Evolutionary conservation across 768 basidiomycete genomes (phyloP), one percentile per base, ranked within the genome.

Genomic region (Lactifluus subvellereus): DNA sequence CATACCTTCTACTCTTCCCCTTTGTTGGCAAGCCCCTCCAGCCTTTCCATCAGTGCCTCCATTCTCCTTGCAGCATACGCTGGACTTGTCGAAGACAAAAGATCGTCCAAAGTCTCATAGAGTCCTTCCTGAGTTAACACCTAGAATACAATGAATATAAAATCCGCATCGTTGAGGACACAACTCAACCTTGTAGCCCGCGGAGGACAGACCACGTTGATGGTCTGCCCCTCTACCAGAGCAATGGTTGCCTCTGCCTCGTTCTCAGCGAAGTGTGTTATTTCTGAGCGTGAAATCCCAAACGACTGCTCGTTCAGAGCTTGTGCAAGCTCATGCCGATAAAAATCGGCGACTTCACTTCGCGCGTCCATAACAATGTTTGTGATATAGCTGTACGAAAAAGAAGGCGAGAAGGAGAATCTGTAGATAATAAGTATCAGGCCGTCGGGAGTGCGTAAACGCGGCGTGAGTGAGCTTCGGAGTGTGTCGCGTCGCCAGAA

Each of bases 91-190:
- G 53, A 53, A 32, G 49, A 49, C 48, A 67, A 59, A 7, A 67
- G 65, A 57, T 66, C 58, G 11, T 67, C 67, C 43, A 67, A 42
- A 20, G 64, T 67, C 48, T 67, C 67, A 33, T 60, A 67, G 57
- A 42, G 14, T 42, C 18, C 38, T 37, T 18, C 64, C 35, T 60
- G 30, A 22, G 35, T 18, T 48, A 9, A 42, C 6, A 65, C 35
- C 64, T 67, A 32, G 16, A 65, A 54, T 35, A 30, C 20, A 47
- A 59, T n/a, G 47, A 57, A 20, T 45, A 6, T 10, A 9, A n/a
- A 7, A 51, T 14, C 0, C 20, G 16, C 10, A 16, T 45, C 42
- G 14, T 45, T 16, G 30, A 38, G 22, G 47, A 33, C 11, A 5
- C 53, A 51, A 13, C 57, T 52, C 20, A 16, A 67, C 67, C 56